Evolutionary conservation across 495 filamentous ascomycete genomes (phyloP).

Genomic region (Penicillium angulare): DNA sequence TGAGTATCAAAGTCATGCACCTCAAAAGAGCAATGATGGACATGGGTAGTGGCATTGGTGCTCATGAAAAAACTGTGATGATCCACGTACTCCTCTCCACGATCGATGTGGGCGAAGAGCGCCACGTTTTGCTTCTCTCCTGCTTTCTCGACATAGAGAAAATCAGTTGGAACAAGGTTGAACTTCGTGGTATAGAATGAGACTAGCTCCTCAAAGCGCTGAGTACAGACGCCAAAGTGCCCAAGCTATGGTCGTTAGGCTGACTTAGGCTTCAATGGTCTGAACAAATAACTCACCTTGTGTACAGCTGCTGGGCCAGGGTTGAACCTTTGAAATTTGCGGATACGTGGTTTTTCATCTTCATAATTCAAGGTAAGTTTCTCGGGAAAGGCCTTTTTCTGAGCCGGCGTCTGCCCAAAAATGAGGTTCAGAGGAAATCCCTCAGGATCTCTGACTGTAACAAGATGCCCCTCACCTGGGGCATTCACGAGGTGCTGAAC

Average conservation of each 20-base stretch:
- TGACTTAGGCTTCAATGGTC: too few species aligned
- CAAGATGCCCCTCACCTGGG: conserved; percentile 32
- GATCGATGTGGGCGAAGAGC: conserved; percentile 64
- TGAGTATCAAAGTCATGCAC: conserved; percentile 76
- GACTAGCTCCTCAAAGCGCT: conserved; percentile 54
- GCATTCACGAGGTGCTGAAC: conserved; percentile 26
- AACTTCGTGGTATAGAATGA: conserved; percentile 66
- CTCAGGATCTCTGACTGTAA: conserved; percentile 36
- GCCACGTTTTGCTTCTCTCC: conserved; percentile 47
- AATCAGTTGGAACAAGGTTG: conserved; percentile 58
- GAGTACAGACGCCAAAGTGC: conserved; percentile 66
- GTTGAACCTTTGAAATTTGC: conserved; percentile 36
- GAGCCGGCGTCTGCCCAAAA: conserved; percentile 23
- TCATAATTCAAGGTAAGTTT: conserved; percentile 31
- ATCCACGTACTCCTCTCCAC: conserved; percentile 58
- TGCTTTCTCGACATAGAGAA: conserved; percentile 26
- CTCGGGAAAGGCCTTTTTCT: conserved; percentile 13
- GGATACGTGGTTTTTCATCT: conserved; percentile 27
- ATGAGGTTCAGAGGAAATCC: conserved; percentile 36
- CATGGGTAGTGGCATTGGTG: conserved; percentile 50
- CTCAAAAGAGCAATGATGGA: conserved; percentile 74
- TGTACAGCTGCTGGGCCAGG: conserved; percentile 66
- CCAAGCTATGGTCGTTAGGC: conserved; percentile 49
- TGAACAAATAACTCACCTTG: too few species aligned
- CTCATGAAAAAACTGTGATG: conserved; percentile 75